phyloP scores from a whole-genome alignment of 2,329 filamentous ascomycete species.

The Alternaria triticimaculans region DNA sequence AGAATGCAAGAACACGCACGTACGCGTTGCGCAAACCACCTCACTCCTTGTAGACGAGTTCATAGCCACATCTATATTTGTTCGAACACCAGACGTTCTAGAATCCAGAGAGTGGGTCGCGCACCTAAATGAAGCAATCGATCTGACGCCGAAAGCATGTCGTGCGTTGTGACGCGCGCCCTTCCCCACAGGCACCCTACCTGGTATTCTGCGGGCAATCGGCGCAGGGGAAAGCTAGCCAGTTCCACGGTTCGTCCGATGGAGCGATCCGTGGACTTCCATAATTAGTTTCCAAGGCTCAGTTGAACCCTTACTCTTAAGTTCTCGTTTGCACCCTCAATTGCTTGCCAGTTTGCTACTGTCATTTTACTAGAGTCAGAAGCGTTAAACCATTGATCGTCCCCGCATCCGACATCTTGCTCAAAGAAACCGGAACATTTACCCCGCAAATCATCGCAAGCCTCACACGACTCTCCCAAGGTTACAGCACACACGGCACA shows the following conservation, averaged over 20 bases:
- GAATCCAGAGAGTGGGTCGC: neutral
- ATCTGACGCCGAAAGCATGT: conserved; percentile 7
- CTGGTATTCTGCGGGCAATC: neutral
- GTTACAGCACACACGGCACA: neutral
- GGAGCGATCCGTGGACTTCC: neutral
- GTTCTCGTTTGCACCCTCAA: neutral
- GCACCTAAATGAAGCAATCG: neutral
- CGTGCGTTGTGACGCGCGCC: conserved; percentile 10
- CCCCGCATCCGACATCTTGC: neutral
- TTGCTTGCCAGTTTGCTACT: neutral
- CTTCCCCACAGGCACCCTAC: conserved; percentile 11
- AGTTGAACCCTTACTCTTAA: neutral
- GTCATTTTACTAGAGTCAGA: neutral
- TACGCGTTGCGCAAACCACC: neutral
- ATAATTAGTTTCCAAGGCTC: neutral
- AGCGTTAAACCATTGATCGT: neutral
- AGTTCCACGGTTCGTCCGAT: neutral
- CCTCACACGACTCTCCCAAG: neutral
- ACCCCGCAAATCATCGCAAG: conserved; percentile 5
- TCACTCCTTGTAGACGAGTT: neutral
- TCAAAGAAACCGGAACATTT: neutral
- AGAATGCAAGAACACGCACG: neutral
- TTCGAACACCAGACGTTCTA: neutral
- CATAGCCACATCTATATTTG: neutral
- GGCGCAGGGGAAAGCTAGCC: neutral